A percentile compares a stretch with the other conserved stretches of the same genome.
Conservation (phyloP, 2,329 filamentous ascomycete genomes). For the Xylaria sp. region DNA sequence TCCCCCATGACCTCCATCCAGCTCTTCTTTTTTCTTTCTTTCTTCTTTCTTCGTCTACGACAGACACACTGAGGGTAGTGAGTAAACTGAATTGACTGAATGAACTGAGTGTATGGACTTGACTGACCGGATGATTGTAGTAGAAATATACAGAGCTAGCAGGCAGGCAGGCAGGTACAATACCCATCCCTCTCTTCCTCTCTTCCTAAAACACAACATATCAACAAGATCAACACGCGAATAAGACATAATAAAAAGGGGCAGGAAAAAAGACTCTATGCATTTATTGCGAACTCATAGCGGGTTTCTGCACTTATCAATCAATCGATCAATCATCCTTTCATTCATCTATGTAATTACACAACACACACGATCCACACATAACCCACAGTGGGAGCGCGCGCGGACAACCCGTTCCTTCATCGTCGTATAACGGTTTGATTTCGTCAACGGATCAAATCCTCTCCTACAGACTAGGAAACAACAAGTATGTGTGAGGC, state of each 20-base stretch:
- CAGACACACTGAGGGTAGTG: too few species aligned
- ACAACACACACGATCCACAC: background rate
- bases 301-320: conserved; percentile 2
- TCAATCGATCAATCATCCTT: conserved; percentile 22
- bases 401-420: background rate
- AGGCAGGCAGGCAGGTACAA: background rate
- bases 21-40: background rate
- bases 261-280: background rate
- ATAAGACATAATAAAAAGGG: background rate
- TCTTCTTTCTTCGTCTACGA: too few species aligned
- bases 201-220: background rate
- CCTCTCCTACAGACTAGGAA: background rate
- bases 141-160: background rate
- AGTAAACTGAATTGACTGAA: too few species aligned
- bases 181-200: background rate
- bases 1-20: background rate
- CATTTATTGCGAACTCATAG: conserved; percentile 12
- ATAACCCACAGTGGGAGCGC: background rate
- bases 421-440: conserved; percentile 1
- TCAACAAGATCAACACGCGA: background rate
- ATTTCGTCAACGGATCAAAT: background rate
- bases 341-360: conserved; percentile 28
- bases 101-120: too few species aligned
- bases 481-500: background rate
- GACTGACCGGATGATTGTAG: too few species aligned